Conservation (phyloP, 2,329 filamentous ascomycete species). For the Lithohypha guttulata region DNA sequence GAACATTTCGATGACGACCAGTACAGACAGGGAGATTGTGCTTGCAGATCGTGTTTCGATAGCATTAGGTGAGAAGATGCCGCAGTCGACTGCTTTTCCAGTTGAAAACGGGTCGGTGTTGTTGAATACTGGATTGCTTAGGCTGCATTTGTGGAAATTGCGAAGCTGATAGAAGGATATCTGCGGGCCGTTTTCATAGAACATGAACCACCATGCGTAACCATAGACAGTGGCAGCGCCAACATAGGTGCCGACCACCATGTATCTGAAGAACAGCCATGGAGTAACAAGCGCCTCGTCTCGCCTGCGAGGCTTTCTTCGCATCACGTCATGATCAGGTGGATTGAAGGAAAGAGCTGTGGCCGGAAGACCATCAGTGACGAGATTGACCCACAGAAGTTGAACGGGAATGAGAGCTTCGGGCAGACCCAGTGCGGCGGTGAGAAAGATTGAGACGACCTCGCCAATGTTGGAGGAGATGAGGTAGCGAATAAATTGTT, state of each 20-base stretch:
- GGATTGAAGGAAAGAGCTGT: slow-evolving; percentile 97
- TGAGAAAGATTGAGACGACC: slow-evolving; percentile 97
- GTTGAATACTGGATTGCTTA: slow-evolving; percentile 48
- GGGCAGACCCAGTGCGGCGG: slow-evolving; percentile 90
- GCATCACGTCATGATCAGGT: slow-evolving; percentile 97
- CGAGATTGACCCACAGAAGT: slow-evolving; percentile 95
- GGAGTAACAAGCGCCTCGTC: slow-evolving; percentile 86
- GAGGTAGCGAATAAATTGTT: slow-evolving; percentile 97
- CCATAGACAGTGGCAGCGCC: slow-evolving; percentile 89
- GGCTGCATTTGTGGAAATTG: slow-evolving; percentile 86
- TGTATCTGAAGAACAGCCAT: slow-evolving; percentile 95
- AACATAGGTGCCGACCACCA: slow-evolving; percentile 92
- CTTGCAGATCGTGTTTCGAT: slow-evolving; percentile 67
- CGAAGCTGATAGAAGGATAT: slow-evolving; percentile 82
- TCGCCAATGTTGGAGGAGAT: slow-evolving; percentile 99
- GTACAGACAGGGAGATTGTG: slow-evolving; percentile 77
- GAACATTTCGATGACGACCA: slow-evolving; percentile 98
- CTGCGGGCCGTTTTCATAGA: slow-evolving; percentile 77
- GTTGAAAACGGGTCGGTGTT: background rate
- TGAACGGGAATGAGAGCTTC: slow-evolving; percentile 95
- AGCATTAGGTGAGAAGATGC: slow-evolving; percentile 80
- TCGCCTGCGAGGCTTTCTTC: slow-evolving; percentile 75
- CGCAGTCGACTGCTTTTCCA: slow-evolving; percentile 68
- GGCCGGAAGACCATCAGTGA: slow-evolving; percentile 91
- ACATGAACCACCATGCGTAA: slow-evolving; percentile 99